phyloP scores from a whole-genome alignment of 805 yeast genomes.

The Isabelozyma heimii region DNA sequence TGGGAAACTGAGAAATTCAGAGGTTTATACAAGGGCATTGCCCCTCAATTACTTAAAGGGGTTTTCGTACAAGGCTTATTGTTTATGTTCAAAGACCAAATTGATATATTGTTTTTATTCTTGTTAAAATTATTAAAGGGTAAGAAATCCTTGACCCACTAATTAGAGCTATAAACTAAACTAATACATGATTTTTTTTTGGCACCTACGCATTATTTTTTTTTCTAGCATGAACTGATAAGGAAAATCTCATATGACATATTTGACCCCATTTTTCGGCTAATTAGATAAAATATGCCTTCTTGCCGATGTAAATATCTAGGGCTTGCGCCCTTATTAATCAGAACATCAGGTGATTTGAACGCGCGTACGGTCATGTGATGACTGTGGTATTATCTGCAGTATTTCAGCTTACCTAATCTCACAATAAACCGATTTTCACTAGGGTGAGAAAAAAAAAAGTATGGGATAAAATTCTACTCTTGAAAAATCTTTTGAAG shows the following conservation, averaged over 20 bases:
- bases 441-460: background rate
- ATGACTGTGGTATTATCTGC: background rate
- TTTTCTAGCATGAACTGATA: background rate
- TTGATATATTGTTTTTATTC: constrained; percentile 39
- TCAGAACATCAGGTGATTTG: background rate
- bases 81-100: constrained; percentile 77
- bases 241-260: background rate
- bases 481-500: background rate
- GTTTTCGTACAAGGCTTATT: constrained; percentile 80
- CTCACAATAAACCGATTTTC: background rate
- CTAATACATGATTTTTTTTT: background rate
- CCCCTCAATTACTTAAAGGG: constrained; percentile 79
- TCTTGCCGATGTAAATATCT: background rate
- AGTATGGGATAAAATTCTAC: background rate
- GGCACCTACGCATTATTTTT: background rate
- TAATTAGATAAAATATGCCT: background rate
- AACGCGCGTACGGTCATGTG: background rate
- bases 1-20: constrained; percentile 59
- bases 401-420: background rate
- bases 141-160: constrained; percentile 2
- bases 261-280: background rate
- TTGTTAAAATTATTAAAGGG: constrained; percentile 27
- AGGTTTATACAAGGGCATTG: constrained; percentile 76
- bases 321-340: background rate
- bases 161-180: too few relatives aligned